Conservation (phyloP, 2,329 filamentous ascomycete species). For the Aureobasidium musti region DNA sequence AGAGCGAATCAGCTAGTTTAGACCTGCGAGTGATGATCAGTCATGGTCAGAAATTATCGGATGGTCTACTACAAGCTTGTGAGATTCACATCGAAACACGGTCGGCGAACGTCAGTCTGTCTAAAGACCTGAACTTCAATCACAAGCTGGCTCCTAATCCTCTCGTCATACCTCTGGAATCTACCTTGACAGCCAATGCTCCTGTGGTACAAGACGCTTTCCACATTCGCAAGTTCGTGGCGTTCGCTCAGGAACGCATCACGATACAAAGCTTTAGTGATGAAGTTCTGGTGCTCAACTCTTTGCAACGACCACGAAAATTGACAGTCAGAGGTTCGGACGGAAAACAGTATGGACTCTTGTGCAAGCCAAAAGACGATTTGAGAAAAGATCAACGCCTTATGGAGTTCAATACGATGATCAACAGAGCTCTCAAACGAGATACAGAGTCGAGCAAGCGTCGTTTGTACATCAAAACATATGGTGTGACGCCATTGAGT, state of each 20-base stretch:
- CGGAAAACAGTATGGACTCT: conserved; percentile 80
- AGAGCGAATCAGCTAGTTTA: conserved; percentile 53
- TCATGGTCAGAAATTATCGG: conserved; percentile 78
- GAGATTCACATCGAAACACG: conserved; percentile 74
- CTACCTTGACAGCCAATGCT: conserved; percentile 77
- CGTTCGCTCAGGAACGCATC: conserved; percentile 83
- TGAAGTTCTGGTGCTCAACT: conserved; percentile 85
- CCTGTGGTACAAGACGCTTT: conserved; percentile 70
- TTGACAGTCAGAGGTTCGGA: conserved; percentile 87
- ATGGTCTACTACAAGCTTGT: conserved; percentile 78
- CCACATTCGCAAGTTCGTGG: conserved; percentile 70
- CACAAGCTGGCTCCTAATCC: conserved; percentile 78
- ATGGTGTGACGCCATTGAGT: conserved; percentile 93
- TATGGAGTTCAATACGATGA: conserved; percentile 99
- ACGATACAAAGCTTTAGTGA: conserved; percentile 81
- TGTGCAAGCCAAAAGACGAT: conserved; percentile 98
- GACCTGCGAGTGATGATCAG: conserved; percentile 73
- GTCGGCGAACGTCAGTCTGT: conserved; percentile 71
- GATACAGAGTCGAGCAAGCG: conserved; percentile 88
- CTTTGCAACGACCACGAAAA: conserved; percentile 87
- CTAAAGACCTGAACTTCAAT: conserved; percentile 77
- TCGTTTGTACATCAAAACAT: conserved; percentile 93
- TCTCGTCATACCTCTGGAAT: conserved; percentile 86
- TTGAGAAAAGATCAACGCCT: conserved; percentile 94
- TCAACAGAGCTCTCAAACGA: conserved; percentile 89